Conservation (phyloP, 805 yeast species). For the Monosporozyma yasuniensis region DNA sequence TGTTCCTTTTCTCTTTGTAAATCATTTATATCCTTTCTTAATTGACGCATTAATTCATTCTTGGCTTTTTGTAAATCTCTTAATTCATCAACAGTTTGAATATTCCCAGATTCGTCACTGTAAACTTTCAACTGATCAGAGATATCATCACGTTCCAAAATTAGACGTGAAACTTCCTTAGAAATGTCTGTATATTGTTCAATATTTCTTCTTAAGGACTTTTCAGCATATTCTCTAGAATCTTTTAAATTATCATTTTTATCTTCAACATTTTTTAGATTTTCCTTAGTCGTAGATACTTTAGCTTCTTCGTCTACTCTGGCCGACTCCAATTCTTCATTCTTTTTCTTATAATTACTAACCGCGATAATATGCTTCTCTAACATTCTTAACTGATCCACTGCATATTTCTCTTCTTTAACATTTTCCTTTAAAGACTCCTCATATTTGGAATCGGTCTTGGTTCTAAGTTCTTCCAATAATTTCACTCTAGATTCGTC, state of each 20-base stretch:
- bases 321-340: constrained; percentile 5
- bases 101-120: constrained; percentile 12
- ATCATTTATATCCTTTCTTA: constrained; percentile 17
- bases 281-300: neutral
- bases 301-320: constrained; percentile 12
- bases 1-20: constrained; percentile 22
- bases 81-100: constrained; percentile 25
- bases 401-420: constrained; percentile 26
- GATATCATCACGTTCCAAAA: constrained; percentile 15
- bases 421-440: constrained; percentile 30
- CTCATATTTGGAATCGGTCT: constrained; percentile 28
- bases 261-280: constrained; percentile 16
- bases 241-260: constrained; percentile 17
- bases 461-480: constrained; percentile 24
- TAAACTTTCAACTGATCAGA: constrained; percentile 22
- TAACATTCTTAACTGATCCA: constrained; percentile 16
- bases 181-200: constrained; percentile 19
- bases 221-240: constrained; percentile 13
- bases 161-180: constrained; percentile 20
- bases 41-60: constrained; percentile 15
- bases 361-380: constrained; percentile 19
- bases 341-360: constrained; percentile 4
- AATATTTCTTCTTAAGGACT: constrained; percentile 23
- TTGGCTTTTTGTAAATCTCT: constrained; percentile 14
- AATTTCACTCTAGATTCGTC: constrained; percentile 20